A percentile compares a stretch with the other conserved stretches of the same genome.
These are phyloP conservation scores for Trichodelitschia bisporula DNA, from an alignment of 495 filamentous ascomycete genomes.

Conservation along the genomic window DNA sequence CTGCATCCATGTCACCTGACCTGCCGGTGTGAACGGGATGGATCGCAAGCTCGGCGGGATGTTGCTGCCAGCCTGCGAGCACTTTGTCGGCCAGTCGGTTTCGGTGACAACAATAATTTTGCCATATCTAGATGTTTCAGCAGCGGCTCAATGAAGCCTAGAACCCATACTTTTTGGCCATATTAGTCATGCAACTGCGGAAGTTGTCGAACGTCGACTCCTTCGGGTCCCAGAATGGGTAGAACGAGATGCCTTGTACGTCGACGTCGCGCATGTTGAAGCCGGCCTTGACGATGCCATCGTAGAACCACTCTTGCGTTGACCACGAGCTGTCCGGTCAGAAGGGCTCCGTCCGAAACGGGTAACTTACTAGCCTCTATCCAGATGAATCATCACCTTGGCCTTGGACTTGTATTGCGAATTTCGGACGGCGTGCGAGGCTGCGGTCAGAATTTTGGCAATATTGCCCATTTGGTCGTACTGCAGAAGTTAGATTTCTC, in stretches of 20 bases:
- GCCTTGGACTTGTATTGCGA: conserved; percentile 12
- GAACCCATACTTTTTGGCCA: no score
- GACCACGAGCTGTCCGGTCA: conserved; percentile 4
- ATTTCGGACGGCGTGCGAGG: conserved; percentile 16
- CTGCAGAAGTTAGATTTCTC: conserved; percentile 16
- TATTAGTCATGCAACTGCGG: conserved; percentile 11
- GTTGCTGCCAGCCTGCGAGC: not conserved
- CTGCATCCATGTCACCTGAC: conserved; percentile 1
- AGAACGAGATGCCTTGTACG: conserved; percentile 22
- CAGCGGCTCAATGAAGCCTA: no score
- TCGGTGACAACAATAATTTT: conserved; percentile 23
- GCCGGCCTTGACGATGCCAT: conserved; percentile 14
- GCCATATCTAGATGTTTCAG: conserved; percentile 16
- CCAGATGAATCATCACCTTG: conserved; percentile 22
- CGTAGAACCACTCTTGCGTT: conserved; percentile 21
- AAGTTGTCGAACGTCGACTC: conserved; percentile 17
- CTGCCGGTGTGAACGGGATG: not conserved
- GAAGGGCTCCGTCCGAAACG: not conserved
- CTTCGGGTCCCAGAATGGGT: conserved; percentile 21
- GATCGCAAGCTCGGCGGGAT: not conserved
- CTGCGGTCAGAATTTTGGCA: conserved; percentile 16
- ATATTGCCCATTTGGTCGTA: conserved; percentile 6
- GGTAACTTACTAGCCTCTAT: conserved; percentile 19
- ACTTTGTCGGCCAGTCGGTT: conserved; percentile 14
- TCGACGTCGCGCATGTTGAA: conserved; percentile 16